A percentile compares a stretch with the other conserved stretches of the same genome.
Conservation (phyloP, 2,329 filamentous ascomycete genomes). For the Pleomassaria siparia region DNA sequence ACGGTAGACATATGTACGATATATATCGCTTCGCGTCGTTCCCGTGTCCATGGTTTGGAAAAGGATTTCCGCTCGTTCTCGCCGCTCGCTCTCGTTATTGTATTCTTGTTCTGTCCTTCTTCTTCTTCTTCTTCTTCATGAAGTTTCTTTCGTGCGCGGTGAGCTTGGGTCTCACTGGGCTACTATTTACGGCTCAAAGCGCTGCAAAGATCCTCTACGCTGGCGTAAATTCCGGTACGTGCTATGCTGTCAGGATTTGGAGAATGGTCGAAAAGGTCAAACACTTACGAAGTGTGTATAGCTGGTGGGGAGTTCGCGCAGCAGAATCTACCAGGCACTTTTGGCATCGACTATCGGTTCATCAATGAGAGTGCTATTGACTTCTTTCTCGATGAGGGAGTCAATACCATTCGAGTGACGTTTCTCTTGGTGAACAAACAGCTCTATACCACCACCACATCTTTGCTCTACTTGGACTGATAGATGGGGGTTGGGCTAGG, state of each 20-base stretch:
- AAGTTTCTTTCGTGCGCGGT: slow-evolving; percentile 7
- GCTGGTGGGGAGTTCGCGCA: slow-evolving; percentile 27
- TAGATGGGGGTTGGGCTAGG: slow-evolving; percentile 24
- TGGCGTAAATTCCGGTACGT: slow-evolving; percentile 23
- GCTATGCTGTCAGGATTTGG: too few relatives aligned
- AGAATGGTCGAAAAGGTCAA: not conserved
- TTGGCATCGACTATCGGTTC: slow-evolving; percentile 55
- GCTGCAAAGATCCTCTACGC: slow-evolving; percentile 22
- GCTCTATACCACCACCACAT: not conserved
- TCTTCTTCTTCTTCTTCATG: slow-evolving; percentile 1
- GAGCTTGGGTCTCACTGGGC: slow-evolving; percentile 14
- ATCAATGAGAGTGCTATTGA: slow-evolving; percentile 47
- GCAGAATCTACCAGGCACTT: slow-evolving; percentile 48
- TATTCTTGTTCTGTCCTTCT: slow-evolving; percentile 2
- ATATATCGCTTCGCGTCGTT: slow-evolving; percentile 7
- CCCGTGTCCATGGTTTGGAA: not conserved
- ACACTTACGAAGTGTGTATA: slow-evolving; percentile 4
- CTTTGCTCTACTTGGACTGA: not conserved
- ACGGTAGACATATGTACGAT: not conserved
- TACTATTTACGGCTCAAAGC: slow-evolving; percentile 9
- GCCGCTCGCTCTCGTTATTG: slow-evolving; percentile 7
- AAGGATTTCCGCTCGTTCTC: slow-evolving; percentile 11
- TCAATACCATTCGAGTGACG: slow-evolving; percentile 49
- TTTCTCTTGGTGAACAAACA: slow-evolving; percentile 41
- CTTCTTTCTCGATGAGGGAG: slow-evolving; percentile 18